These are phyloP conservation scores for Rhynchosporium secalis DNA, from an alignment of 2,329 filamentous ascomycete genomes.

Conservation along the genomic window DNA sequence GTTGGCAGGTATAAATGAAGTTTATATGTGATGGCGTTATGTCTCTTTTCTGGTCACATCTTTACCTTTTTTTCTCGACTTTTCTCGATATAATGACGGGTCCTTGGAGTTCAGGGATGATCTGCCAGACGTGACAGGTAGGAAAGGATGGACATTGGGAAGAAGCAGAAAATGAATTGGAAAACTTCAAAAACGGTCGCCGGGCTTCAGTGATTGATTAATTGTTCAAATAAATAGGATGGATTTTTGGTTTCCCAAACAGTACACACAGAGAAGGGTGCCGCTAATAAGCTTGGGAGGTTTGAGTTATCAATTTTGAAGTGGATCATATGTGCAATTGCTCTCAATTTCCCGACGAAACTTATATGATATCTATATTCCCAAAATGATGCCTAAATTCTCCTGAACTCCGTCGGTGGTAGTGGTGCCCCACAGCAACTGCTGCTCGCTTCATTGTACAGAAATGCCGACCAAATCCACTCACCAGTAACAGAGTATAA, in stretches of 20 bases:
- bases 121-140: background rate
- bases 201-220: background rate
- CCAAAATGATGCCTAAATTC: conserved; percentile 12
- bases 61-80: conserved; percentile 11
- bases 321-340: conserved; percentile 3
- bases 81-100: conserved; percentile 18
- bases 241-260: background rate
- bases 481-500: conserved; percentile 13
- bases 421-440: background rate
- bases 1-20: background rate
- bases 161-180: background rate
- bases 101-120: background rate
- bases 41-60: background rate
- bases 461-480: background rate
- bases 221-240: background rate
- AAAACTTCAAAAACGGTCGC: background rate
- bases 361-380: conserved; percentile 21
- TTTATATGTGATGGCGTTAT: conserved; percentile 10
- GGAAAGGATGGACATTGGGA: background rate
- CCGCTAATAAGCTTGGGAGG: background rate
- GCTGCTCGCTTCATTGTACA: background rate
- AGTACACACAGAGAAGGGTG: background rate
- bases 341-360: conserved; percentile 1
- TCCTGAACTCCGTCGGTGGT: conserved; percentile 11
- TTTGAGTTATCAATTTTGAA: background rate